A percentile compares a stretch with the other conserved stretches of the same genome.
phyloP scores from a whole-genome alignment of 176 grass and related monocot species.

The Oryza glaberrima region DNA sequence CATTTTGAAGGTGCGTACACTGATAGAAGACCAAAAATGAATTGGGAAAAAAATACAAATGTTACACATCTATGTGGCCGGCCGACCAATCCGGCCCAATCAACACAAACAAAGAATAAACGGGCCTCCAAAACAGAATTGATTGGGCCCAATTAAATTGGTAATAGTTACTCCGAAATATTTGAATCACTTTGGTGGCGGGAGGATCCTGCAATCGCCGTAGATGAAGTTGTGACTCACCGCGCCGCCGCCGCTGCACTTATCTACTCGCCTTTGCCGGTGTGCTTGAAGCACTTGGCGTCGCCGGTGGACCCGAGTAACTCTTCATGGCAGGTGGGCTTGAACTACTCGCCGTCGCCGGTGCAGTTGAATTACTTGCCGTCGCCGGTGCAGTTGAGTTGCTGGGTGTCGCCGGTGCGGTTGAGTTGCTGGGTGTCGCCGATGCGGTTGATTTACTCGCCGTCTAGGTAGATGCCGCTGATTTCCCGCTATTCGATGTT shows the following conservation, averaged over 20 bases:
- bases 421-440: background rate
- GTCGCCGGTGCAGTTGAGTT: background rate
- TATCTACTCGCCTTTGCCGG: too few relatives aligned
- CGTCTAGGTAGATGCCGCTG: too few relatives aligned
- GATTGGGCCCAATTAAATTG: background rate
- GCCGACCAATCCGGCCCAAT: background rate
- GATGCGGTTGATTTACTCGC: too few relatives aligned
- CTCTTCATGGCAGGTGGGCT: fast-evolving
- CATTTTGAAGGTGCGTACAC: background rate
- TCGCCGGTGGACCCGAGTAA: too few relatives aligned
- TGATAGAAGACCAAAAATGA: background rate
- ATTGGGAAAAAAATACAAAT: background rate
- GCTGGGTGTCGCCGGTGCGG: background rate
- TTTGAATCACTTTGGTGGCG: too few relatives aligned
- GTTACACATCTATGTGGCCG: background rate
- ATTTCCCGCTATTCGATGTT: too few relatives aligned
- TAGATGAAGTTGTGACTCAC: too few relatives aligned
- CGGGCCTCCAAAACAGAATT: background rate
- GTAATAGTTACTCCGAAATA: too few relatives aligned
- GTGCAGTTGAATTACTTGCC: fast-evolving
- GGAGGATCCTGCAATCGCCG: too few relatives aligned
- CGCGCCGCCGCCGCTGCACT: too few relatives aligned
- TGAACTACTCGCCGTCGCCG: background rate
- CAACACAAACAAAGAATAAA: background rate
- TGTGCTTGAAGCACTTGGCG: too few relatives aligned